phyloP scores from a whole-genome alignment of 2,329 filamentous ascomycete species.

The Microsporum audouinii region DNA sequence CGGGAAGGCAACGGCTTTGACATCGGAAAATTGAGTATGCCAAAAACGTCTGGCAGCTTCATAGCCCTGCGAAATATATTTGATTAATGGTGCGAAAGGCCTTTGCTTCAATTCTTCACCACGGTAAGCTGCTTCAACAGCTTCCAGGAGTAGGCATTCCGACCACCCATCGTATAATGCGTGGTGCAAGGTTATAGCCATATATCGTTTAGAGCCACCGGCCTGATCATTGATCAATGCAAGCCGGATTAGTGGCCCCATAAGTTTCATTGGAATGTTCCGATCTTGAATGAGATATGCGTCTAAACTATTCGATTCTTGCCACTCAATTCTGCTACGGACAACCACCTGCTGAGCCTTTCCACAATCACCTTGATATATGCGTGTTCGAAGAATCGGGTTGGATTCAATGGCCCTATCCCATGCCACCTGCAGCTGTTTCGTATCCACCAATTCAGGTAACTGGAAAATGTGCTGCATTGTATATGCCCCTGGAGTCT shows the following conservation, averaged over 20 bases:
- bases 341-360: conserved; percentile 18
- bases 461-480: conserved; percentile 28
- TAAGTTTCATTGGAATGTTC: conserved; percentile 16
- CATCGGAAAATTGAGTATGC: conserved; percentile 8
- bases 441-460: conserved; percentile 15
- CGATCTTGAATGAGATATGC: conserved; percentile 12
- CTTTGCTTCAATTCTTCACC: not conserved
- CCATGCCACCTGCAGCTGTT: conserved; percentile 29
- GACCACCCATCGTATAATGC: conserved; percentile 32
- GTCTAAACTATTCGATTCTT: conserved; percentile 11
- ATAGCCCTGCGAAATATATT: not conserved
- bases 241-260: conserved; percentile 16
- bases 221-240: conserved; percentile 12
- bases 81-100: not conserved
- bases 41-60: conserved; percentile 8
- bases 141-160: conserved; percentile 25
- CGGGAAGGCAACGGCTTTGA: conserved; percentile 7
- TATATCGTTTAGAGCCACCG: conserved; percentile 14
- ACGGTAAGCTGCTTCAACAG: conserved; percentile 7
- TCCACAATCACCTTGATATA: conserved; percentile 19
- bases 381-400: conserved; percentile 33
- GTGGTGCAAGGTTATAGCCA: conserved; percentile 29
- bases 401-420: conserved; percentile 24
- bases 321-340: conserved; percentile 17
- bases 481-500: conserved; percentile 30